phyloP scores from a whole-genome alignment of 2,329 filamentous ascomycete genomes.

The Epichloe amarillans region DNA sequence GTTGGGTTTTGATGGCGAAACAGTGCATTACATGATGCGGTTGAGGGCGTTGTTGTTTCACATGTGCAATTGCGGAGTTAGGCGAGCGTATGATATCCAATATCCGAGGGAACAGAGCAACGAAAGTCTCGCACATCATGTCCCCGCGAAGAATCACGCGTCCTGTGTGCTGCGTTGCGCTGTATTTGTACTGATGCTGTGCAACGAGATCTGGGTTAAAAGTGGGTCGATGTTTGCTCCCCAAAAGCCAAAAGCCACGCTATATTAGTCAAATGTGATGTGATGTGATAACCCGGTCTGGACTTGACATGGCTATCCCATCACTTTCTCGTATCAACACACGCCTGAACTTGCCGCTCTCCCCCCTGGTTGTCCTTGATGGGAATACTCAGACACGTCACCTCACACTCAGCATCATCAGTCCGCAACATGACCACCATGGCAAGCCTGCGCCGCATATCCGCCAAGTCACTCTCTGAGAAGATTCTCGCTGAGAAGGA shows the following conservation, averaged over 20 bases:
- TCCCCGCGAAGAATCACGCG: not conserved
- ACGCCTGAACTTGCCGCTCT: not conserved
- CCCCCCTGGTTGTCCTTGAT: not conserved
- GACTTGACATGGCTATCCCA: not conserved
- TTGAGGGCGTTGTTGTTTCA: not conserved
- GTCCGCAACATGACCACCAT: slow-evolving; percentile 36
- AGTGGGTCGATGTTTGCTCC: not conserved
- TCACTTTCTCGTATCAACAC: not conserved
- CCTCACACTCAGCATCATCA: not conserved
- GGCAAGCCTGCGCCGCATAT: slow-evolving; percentile 51
- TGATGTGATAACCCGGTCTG: not conserved
- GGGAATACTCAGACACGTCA: not conserved
- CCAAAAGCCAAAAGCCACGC: not conserved
- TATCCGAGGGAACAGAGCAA: not conserved
- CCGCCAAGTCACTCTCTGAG: slow-evolving; percentile 52
- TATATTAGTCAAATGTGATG: not conserved
- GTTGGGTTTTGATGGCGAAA: not conserved
- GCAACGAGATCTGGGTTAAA: not conserved
- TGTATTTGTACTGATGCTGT: too few species aligned
- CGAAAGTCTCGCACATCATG: not conserved
- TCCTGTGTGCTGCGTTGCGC: not conserved
- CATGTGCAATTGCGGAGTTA: not conserved
- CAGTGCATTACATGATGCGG: not conserved
- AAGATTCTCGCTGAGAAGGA: slow-evolving; percentile 42
- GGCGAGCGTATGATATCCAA: slow-evolving; percentile 2